A percentile compares a stretch with the other conserved stretches of the same genome.
Conservation (phyloP, 352 stramenopile genomes). For the Pythium utonaiense region DNA sequence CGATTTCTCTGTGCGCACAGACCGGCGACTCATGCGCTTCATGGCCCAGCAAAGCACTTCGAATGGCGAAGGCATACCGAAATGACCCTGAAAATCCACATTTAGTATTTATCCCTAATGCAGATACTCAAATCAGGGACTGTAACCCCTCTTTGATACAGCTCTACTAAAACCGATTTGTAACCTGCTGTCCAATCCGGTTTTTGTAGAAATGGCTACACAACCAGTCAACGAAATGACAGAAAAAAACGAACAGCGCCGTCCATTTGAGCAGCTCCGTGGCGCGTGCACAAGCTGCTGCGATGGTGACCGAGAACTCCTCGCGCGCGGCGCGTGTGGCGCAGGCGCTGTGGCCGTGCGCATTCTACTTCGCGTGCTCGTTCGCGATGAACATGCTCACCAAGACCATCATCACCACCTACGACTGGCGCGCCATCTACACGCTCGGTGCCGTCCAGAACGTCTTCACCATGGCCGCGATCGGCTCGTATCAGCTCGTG, state of each 20-base stretch:
- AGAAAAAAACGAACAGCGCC: neutral
- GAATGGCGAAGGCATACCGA: no score
- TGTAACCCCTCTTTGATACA: no score
- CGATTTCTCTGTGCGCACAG: no score
- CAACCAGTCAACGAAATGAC: neutral
- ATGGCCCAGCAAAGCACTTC: no score
- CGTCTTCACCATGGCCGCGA: conserved; percentile 48
- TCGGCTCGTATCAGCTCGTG: conserved; percentile 28
- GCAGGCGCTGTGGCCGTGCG: conserved; percentile 54
- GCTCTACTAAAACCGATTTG: no score
- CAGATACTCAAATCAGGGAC: no score
- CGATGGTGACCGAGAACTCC: neutral
- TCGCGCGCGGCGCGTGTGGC: conserved; percentile 4
- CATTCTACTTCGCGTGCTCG: conserved; percentile 62
- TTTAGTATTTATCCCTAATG: no score
- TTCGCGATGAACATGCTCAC: conserved; percentile 78
- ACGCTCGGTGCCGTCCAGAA: conserved; percentile 60
- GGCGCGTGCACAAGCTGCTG: neutral
- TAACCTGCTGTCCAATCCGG: neutral
- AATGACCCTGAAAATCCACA: no score
- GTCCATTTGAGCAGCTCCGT: neutral
- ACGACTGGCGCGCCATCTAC: conserved; percentile 58
- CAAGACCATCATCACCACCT: conserved; percentile 62
- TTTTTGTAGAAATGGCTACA: neutral
- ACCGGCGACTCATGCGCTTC: no score